These are phyloP conservation scores for Cytidiella melzeri DNA, from an alignment of 768 basidiomycete species.

Conservation along the genomic window DNA sequence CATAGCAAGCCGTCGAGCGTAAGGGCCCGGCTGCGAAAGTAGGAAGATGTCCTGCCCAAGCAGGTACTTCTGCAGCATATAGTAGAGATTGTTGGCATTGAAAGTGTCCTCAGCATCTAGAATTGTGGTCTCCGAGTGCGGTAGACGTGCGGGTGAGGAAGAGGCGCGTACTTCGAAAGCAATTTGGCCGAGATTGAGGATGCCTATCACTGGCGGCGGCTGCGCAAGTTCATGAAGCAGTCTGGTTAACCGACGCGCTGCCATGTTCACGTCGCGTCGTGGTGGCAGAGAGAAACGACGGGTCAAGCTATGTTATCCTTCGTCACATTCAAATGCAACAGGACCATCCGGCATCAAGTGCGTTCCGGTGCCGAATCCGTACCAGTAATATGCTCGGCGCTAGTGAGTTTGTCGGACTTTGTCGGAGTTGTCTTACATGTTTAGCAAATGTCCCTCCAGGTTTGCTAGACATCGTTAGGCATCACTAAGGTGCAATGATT, in stretches of 20 bases:
- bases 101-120: slow-evolving; percentile 47
- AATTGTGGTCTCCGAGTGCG: slow-evolving; percentile 35
- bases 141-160: slow-evolving; percentile 40
- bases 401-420: no score
- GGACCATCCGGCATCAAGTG: background rate
- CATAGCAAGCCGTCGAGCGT: slow-evolving; percentile 54
- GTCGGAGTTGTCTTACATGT: no score
- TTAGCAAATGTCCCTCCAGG: no score
- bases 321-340: background rate
- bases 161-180: slow-evolving; percentile 48
- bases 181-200: slow-evolving; percentile 51
- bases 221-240: slow-evolving; percentile 40
- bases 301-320: background rate
- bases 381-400: background rate
- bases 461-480: no score
- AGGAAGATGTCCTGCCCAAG: slow-evolving; percentile 65
- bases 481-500: no score
- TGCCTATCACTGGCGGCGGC: slow-evolving; percentile 40
- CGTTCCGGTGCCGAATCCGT: background rate
- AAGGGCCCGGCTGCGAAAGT: slow-evolving; percentile 61
- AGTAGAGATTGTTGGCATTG: slow-evolving; percentile 54
- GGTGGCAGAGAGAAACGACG: background rate
- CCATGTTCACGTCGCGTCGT: slow-evolving; percentile 15
- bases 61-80: slow-evolving; percentile 61
- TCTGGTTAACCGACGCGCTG: slow-evolving; percentile 38